phyloP scores from a whole-genome alignment of 73 alveolate species.

The Paramecium octaurelia region DNA sequence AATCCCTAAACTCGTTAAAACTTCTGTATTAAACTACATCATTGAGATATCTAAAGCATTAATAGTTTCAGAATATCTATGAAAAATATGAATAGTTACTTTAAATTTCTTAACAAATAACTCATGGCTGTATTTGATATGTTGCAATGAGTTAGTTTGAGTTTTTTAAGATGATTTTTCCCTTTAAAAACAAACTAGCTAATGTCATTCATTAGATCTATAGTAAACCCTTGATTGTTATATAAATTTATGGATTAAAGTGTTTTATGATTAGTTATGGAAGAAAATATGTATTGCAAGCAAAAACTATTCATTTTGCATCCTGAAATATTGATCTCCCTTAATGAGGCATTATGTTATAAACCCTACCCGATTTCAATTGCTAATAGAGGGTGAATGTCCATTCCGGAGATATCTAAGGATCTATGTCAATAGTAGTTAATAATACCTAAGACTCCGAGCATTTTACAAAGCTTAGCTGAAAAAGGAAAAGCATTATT shows the following conservation, averaged over 20 bases:
- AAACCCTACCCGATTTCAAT: conserved; percentile 33
- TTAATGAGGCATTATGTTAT: conserved; percentile 19
- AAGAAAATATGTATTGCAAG: conserved; percentile 15
- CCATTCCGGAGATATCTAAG: conserved; percentile 12
- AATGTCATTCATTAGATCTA: conserved; percentile 46
- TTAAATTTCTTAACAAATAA: conserved; percentile 23
- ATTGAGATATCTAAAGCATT: background rate
- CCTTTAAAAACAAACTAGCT: conserved; percentile 38
- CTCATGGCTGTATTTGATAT: conserved; percentile 22
- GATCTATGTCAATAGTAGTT: background rate
- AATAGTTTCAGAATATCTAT: conserved; percentile 22
- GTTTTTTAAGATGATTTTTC: conserved; percentile 31
- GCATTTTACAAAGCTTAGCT: conserved; percentile 15
- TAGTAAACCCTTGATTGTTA: conserved; percentile 40
- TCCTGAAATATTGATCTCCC: background rate
- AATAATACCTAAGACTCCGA: background rate
- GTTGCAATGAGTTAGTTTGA: conserved; percentile 32
- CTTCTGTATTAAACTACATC: conserved; percentile 34
- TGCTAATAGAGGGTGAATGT: conserved; percentile 22
- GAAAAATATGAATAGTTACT: background rate
- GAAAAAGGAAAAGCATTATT: conserved; percentile 34
- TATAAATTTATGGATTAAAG: conserved; percentile 8
- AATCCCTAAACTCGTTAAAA: conserved; percentile 42
- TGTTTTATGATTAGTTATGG: conserved; percentile 40
- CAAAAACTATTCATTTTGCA: conserved; percentile 51